Conservation (phyloP, 2,329 filamentous ascomycete genomes). For the Aspergillus proliferans region DNA sequence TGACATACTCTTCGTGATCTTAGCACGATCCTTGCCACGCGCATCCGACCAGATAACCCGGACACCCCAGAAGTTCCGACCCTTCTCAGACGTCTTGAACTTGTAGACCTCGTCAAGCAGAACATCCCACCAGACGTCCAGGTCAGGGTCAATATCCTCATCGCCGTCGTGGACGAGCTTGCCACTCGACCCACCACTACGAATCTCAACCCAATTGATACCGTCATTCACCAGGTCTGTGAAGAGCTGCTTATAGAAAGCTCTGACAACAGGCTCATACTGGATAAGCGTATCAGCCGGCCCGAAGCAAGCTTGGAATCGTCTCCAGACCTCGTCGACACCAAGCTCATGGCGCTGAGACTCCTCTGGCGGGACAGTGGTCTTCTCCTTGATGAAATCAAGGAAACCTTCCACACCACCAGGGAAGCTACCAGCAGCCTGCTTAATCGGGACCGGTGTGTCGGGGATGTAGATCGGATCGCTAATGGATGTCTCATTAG, state of each 20-base stretch:
- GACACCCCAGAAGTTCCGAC: conserved; percentile 72
- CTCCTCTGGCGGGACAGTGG: conserved; percentile 64
- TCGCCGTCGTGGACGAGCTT: conserved; percentile 62
- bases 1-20: conserved; percentile 6
- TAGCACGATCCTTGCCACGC: conserved; percentile 36
- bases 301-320: conserved; percentile 68
- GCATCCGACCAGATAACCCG: conserved; percentile 76
- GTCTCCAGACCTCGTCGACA: conserved; percentile 74
- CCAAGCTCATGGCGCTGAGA: conserved; percentile 75
- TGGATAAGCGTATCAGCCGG: conserved; percentile 66
- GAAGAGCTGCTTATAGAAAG: conserved; percentile 65
- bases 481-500: conserved; percentile 54
- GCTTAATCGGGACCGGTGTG: conserved; percentile 50
- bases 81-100: conserved; percentile 65
- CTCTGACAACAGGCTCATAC: conserved; percentile 80
- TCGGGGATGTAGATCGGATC: conserved; percentile 52
- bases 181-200: conserved; percentile 64
- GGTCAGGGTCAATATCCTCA: conserved; percentile 58
- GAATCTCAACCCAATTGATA: conserved; percentile 73
- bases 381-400: conserved; percentile 65
- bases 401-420: conserved; percentile 65
- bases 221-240: conserved; percentile 66
- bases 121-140: conserved; percentile 58
- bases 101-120: conserved; percentile 68
- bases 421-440: conserved; percentile 66